A percentile compares a stretch with the other conserved stretches of the same genome.
Conservation (phyloP, 1,284 basidiomycete genomes). For the Ustilago tritici region DNA sequence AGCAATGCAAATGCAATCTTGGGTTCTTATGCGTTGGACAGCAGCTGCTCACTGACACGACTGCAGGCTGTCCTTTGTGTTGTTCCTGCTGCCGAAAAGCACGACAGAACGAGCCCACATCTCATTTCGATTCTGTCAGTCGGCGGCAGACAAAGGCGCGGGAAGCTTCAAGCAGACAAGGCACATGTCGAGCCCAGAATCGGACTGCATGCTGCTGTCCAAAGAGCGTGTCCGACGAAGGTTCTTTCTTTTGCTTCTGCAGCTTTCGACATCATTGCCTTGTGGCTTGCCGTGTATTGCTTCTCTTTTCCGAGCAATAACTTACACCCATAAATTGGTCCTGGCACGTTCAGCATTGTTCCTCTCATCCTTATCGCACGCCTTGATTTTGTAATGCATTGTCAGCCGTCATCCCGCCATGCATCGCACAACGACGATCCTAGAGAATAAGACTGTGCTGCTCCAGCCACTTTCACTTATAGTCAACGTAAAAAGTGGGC, state of each 20-base stretch:
- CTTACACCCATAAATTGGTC: neutral
- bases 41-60: neutral
- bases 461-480: neutral
- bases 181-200: conserved; percentile 8
- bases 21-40: neutral
- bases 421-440: neutral
- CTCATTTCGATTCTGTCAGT: neutral
- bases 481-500: neutral
- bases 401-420: neutral
- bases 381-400: neutral
- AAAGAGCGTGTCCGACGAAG: conserved; percentile 5
- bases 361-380: neutral
- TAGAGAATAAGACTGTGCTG: neutral
- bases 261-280: conserved; percentile 2
- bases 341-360: neutral
- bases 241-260: conserved; percentile 13
- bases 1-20: neutral
- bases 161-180: conserved; percentile 4
- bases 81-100: conserved; percentile 1
- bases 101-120: conserved; percentile 9
- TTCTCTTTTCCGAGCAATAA: neutral
- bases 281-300: conserved; percentile 21
- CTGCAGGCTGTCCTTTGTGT: neutral
- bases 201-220: neutral
- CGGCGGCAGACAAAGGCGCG: conserved; percentile 4